Conservation (phyloP, 1,139 yeast species). For the Magnusiomyces suaveolens region DNA sequence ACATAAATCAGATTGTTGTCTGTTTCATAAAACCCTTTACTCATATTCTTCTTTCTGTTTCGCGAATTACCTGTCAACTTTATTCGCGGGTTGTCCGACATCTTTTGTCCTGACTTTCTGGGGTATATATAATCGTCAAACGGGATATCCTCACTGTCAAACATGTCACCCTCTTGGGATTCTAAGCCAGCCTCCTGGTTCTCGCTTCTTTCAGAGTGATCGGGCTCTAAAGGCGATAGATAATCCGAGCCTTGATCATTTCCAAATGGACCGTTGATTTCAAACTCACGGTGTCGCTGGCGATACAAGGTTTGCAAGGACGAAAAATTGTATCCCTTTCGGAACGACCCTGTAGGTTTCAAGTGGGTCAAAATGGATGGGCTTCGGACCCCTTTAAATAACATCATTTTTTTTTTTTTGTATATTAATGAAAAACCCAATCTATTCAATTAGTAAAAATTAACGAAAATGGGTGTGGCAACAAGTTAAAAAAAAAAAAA, state of each 20-base stretch:
- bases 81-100: neutral
- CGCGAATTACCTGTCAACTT: neutral
- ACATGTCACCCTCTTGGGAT: neutral
- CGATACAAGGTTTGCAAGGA: neutral
- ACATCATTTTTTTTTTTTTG: no score
- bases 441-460: no score
- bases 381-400: no score
- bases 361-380: no score
- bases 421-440: no score
- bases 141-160: conserved; percentile 1
- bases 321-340: no score
- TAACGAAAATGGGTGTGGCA: no score
- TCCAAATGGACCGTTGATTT: conserved; percentile 9
- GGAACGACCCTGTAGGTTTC: no score
- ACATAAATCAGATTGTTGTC: conserved; percentile 3
- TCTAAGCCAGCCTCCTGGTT: no score
- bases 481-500: no score
- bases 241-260: conserved; percentile 1
- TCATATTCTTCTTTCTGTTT: neutral
- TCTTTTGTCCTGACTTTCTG: neutral
- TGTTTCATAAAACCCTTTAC: neutral
- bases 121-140: neutral
- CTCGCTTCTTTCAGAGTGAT: no score
- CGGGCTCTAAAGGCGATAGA: conserved; percentile 1
- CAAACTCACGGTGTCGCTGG: conserved; percentile 13